Evolutionary conservation across 495 filamentous ascomycete species (phyloP), one percentile per base, ranked within the genome.

Genomic region (Usnea hakonensis): DNA sequence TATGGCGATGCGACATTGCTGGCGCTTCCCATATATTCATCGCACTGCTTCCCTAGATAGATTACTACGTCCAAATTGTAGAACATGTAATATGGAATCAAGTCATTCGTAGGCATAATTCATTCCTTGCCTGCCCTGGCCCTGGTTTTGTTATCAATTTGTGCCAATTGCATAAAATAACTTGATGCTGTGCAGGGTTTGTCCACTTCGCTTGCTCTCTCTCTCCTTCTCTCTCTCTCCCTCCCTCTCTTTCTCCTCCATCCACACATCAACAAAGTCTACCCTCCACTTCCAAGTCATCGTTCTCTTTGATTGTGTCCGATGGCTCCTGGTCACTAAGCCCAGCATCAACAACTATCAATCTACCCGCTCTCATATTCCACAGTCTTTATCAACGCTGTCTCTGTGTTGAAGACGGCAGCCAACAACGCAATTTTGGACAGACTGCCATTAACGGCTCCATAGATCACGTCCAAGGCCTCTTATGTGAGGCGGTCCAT

Each of bases 101-200:
- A 56, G 19, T 33, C 21, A n/a, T 7, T 44, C n/a, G 17, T 21
- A 19, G 32, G 40, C 36, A 30, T 21, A 55, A 8, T 36, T 52
- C 52, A 57, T 62, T 43, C 21, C 38, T 57, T 19, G 38, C 46
- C 11, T 46, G 3, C 40, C n/a, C n/a, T n/a, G n/a, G n/a, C n/a
- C n/a, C n/a, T n/a, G n/a, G n/a, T n/a, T 40, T 41, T 58, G 53
- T 57, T 65, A 46, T 55, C 55, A 57, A 58, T 28, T 65, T 58
- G 36, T 65, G 64, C 59, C 59, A 28, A 62, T 14, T 65, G 64
- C 64, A 65, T 57, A 65, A 56, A 65, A 35, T 60, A 46, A 40
- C 21, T 58, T 37, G 46, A 48, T 38, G 46, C 43, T 44, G 41
- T 56, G 26, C 36, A 55, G 46, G 43, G 53, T 61, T 56, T 28